Evolutionary conservation across 2,329 filamentous ascomycete genomes (phyloP).

Genomic region (Helotiales sp.): DNA sequence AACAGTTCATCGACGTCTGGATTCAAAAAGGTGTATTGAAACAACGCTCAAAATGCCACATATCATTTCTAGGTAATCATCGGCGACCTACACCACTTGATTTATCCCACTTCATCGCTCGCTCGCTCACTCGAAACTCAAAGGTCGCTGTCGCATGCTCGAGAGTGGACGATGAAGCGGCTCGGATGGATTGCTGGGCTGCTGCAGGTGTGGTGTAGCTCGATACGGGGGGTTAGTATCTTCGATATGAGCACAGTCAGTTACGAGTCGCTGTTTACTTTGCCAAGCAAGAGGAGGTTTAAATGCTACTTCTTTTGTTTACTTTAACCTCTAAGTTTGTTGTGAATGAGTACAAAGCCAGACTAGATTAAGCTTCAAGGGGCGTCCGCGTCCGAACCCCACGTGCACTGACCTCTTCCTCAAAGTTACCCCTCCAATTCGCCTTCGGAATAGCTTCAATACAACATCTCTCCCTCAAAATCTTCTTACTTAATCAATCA

Average conservation of each 20-base stretch:
- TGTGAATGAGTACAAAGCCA: background rate
- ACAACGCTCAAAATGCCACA: background rate
- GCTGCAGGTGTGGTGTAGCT: too few relatives aligned
- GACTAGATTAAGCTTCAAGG: background rate
- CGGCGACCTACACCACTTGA: background rate
- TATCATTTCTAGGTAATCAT: background rate
- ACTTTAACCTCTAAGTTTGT: too few relatives aligned
- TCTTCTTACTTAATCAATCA: background rate
- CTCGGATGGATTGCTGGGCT: too few relatives aligned
- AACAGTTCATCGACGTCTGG: too few relatives aligned
- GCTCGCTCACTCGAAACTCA: background rate
- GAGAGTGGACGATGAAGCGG: too few relatives aligned
- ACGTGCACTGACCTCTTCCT: background rate
- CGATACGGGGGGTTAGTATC: background rate
- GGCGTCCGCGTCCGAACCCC: background rate
- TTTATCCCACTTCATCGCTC: conserved; percentile 2
- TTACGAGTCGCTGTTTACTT: too few relatives aligned
- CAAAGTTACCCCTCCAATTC: background rate
- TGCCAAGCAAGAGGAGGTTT: too few relatives aligned
- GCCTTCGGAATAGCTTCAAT: background rate
- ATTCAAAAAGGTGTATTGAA: background rate
- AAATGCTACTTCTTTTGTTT: background rate
- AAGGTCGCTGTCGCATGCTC: background rate
- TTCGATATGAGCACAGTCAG: background rate
- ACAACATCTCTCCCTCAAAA: too few relatives aligned